Base-by-base conservation (phyloP, 2,329 filamentous ascomycete species). In the Colletotrichum eleusines region DNA sequence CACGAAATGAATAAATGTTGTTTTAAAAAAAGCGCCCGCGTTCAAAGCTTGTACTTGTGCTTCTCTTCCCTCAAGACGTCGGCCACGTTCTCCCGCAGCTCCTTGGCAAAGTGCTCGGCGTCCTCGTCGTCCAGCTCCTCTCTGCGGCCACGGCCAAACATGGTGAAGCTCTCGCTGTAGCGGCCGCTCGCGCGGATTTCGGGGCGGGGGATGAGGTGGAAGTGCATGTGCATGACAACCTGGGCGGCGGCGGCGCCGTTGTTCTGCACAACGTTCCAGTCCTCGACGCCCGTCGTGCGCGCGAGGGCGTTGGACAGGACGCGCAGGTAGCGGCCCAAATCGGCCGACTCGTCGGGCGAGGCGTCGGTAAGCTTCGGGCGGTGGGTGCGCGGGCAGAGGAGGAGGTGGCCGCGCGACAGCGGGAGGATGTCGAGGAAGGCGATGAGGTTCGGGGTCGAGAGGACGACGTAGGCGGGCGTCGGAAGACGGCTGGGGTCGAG, bases 201-300 rank as follows among this genome's bases (percentile, higher is more conserved):
- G 0, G 95, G 94, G 46, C 95, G 84, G 0, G 95, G 95, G 42
- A 99, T 97, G 63, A 98, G 88, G 76, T 99, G 96, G 79, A 97
- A 98, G 80, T 99, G 95, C 59, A 97, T 91, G 80, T 98, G 95
- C 28, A 92, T 92, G 2, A 98, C 94, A 20, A 97, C 94, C 82
- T 98, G 95, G 2, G 94, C 94, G 2, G 95, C 95, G 40, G 94
- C 89, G 4, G 91, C 91, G 20, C 95, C 94, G 76, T 98, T 98
- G 79, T 98, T 98, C 84, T 98, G 95, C 66, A 98, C 94, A 38
- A 98, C 90, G 80, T 99, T 99, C 92, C 95, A 98, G 82, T 98
- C 95, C 61, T 85, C 86, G 1, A 94, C 88, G 12, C 91, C 92
- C 2, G 91, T 93, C 0, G 90, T 89, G 62, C 85, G 85, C 40